A percentile compares a stretch with the other conserved stretches of the same genome.
Conservation (phyloP, 345 rosid species). For the Sonneratia alba region DNA sequence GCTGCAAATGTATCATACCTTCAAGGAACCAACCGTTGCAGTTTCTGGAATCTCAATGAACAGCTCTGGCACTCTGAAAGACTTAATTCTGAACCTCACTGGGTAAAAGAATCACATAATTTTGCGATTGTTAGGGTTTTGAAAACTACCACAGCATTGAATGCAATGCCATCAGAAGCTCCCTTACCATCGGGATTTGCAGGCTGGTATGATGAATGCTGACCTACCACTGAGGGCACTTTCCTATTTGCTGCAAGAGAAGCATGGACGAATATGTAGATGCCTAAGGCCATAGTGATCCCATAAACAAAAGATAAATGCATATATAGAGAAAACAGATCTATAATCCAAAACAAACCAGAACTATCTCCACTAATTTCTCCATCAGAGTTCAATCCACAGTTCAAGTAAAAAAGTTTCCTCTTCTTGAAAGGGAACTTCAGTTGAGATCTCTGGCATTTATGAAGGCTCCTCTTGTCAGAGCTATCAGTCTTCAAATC, state of each 20-base stretch:
- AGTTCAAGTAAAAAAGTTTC: conserved; percentile 44
- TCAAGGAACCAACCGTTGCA: conserved; percentile 83
- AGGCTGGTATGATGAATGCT: conserved; percentile 35
- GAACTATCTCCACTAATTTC: conserved; percentile 32
- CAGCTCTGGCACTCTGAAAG: conserved; percentile 90
- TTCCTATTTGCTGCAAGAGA: conserved; percentile 27
- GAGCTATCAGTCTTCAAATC: conserved; percentile 38
- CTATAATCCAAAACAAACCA: conserved; percentile 27
- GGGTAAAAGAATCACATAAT: conserved; percentile 24
- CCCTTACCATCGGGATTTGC: conserved; percentile 72
- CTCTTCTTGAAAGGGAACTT: conserved; percentile 85
- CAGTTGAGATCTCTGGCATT: conserved; percentile 55
- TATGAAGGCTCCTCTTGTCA: conserved; percentile 45
- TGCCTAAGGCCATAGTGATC: neutral
- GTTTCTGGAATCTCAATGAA: conserved; percentile 82
- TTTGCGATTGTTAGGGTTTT: conserved; percentile 16
- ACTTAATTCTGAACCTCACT: conserved; percentile 93
- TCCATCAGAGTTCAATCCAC: conserved; percentile 46
- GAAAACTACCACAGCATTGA: too few species aligned
- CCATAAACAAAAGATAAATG: neutral
- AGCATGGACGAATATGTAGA: neutral
- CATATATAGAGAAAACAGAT: conserved; percentile 27
- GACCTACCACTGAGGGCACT: conserved; percentile 36
- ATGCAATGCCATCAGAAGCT: conserved; percentile 21
- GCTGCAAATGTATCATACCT: conserved; percentile 35